phyloP scores from a whole-genome alignment of 2,329 filamentous ascomycete species.

The Aspergillus fischeri region DNA sequence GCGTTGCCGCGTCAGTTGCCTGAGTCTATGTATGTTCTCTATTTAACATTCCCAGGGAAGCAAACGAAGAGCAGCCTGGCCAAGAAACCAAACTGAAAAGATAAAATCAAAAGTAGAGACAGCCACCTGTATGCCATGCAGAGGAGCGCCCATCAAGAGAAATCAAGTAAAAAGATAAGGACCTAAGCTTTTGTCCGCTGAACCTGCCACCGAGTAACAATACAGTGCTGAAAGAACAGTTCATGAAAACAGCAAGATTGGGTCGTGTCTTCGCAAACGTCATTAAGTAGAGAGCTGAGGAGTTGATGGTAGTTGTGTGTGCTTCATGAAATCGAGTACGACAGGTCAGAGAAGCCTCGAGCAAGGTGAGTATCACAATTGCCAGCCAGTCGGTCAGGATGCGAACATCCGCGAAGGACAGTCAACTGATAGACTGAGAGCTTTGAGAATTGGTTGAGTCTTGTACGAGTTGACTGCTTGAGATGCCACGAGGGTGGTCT shows the following conservation, averaged over 20 bases:
- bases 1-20: conserved; percentile 6
- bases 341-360: background rate
- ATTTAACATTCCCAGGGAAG: background rate
- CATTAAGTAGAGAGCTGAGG: background rate
- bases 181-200: background rate
- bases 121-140: background rate
- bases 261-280: conserved; percentile 6
- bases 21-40: conserved; percentile 4
- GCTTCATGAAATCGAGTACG: background rate
- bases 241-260: background rate
- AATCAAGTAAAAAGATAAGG: background rate
- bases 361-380: background rate
- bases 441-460: background rate
- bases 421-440: background rate
- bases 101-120: background rate
- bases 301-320: background rate
- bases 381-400: background rate
- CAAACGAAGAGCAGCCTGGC: background rate
- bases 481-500: background rate
- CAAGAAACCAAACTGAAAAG: background rate
- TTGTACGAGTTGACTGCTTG: background rate
- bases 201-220: conserved; percentile 7
- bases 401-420: background rate
- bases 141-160: background rate
- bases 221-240: conserved; percentile 7